phyloP scores from a whole-genome alignment of 2,329 filamentous ascomycete genomes.

The Teratosphaeria nubilosa region DNA sequence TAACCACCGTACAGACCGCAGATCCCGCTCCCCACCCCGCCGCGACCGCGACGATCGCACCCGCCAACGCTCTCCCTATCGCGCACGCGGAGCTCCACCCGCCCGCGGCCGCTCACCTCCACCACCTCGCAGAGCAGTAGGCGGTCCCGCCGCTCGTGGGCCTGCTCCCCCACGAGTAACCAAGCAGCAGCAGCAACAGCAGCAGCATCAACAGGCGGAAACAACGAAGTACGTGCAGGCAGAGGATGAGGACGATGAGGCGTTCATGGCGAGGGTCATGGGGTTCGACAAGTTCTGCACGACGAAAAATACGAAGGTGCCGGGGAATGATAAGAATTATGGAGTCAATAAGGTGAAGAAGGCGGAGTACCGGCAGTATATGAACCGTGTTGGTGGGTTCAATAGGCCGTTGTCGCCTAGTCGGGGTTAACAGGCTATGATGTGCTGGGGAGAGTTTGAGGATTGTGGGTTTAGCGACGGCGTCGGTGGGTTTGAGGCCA shows the following conservation, averaged over 20 bases:
- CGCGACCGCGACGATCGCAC: constrained; percentile 21
- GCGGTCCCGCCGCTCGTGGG: constrained; percentile 9
- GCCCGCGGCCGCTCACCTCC: constrained; percentile 3
- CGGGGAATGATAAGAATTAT: constrained; percentile 70
- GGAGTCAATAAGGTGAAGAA: constrained; percentile 86
- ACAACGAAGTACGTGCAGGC: not conserved
- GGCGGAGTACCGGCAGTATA: constrained; percentile 92
- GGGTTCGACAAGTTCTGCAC: constrained; percentile 78
- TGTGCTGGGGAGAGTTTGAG: not conserved
- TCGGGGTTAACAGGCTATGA: constrained; percentile 28
- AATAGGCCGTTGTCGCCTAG: constrained; percentile 53
- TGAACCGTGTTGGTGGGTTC: constrained; percentile 76
- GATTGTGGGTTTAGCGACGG: not conserved
- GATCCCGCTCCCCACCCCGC: constrained; percentile 22
- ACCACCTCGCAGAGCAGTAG: not conserved
- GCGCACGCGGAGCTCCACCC: not conserved
- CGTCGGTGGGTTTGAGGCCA: not conserved
- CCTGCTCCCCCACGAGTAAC: constrained; percentile 13
- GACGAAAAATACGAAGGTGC: constrained; percentile 81
- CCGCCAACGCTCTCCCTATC: constrained; percentile 18
- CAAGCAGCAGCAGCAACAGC: constrained; percentile 1
- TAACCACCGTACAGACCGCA: constrained; percentile 14
- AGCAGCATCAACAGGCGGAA: not conserved
- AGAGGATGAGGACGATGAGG: constrained; percentile 50
- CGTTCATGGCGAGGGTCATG: constrained; percentile 75